Base-by-base conservation (phyloP, 148 eudicot species). In the Chenopodium suecicum region DNA sequence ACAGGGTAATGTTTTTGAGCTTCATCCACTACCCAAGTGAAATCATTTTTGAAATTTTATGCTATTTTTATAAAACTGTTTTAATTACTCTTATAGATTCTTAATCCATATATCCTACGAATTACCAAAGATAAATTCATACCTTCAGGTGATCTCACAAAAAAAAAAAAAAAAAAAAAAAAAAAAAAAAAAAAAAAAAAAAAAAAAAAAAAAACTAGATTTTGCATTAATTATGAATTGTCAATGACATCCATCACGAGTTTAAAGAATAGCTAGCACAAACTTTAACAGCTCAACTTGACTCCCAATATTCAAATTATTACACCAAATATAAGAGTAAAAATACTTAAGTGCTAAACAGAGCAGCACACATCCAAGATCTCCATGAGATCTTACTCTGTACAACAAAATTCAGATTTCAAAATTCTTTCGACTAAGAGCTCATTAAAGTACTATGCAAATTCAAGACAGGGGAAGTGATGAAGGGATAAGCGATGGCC, bases 401-500 rank as follows among this genome's bases (percentile, higher is more conserved):
- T 23, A 2, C 54, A 50, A 12, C 54, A 50, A 50, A 50, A 10
- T 50, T 50, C 14, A 50, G 54, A 11, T 50, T 50, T 50, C 54
- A 50, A 10, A 9, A 50, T 50, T 50, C 54, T 50, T 50, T 50
- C 14, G 54, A 16, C 54, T 50, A 7, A 50, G 25, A 63, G 10
- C 11, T 63, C 12, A n/a, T 63, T 63, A 63, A 10, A 5, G 9
- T 65, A n/a, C 44, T 16, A 32, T 69, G 22, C 72, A 67, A 29
- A 1, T 54, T 16, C 27, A 78, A 2, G 2, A 4, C 19, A 12
- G 6, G 25, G 62, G 48, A 81, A 74, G 56, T 52, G 74, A 69
- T 34, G 74, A 69, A 63, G 73, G 78, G 63, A 84, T 54, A 32
- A 2, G 10, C 17, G 79, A 72, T 16, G 87, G 87, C 84, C 87